Conservation (phyloP, 2,329 filamentous ascomycete species). For the Aspergillus latus region DNA sequence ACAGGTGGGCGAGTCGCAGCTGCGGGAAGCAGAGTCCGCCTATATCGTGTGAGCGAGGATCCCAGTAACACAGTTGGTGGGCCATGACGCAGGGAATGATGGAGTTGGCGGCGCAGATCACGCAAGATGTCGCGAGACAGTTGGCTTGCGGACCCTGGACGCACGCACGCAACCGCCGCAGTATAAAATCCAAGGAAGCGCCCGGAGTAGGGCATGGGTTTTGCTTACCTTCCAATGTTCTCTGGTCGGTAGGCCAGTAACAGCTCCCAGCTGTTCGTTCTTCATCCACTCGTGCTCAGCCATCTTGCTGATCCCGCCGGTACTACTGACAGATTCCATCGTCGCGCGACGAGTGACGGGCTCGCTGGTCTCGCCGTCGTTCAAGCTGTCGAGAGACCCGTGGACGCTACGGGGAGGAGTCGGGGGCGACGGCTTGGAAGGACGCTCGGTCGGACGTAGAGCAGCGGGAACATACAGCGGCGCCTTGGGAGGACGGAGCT, state of each 20-base stretch:
- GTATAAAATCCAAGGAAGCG: constrained; percentile 21
- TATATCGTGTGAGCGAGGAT: constrained; percentile 32
- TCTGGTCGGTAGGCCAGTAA: constrained; percentile 60
- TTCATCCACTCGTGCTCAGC: constrained; percentile 55
- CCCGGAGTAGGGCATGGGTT: not conserved
- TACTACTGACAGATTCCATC: constrained; percentile 41
- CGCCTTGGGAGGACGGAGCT: constrained; percentile 60
- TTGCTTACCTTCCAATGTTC: constrained; percentile 65
- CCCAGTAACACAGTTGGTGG: constrained; percentile 27
- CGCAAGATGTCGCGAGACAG: constrained; percentile 27
- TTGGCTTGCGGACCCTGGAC: constrained; percentile 25
- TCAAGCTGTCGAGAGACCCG: constrained; percentile 53
- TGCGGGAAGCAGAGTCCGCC: constrained; percentile 58
- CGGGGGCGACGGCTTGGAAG: constrained; percentile 44
- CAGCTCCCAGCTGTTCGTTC: constrained; percentile 53
- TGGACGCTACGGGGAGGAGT: constrained; percentile 56
- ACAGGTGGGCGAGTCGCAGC: constrained; percentile 60
- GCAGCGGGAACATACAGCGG: constrained; percentile 65
- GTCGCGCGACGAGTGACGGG: constrained; percentile 40
- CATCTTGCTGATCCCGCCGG: constrained; percentile 44
- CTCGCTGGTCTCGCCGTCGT: constrained; percentile 37
- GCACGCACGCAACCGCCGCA: constrained; percentile 23
- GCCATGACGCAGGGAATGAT: constrained; percentile 10
- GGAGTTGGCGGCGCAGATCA: constrained; percentile 20
- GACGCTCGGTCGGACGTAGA: constrained; percentile 60